A percentile compares a stretch with the other conserved stretches of the same genome.
These are phyloP conservation scores for Trichoderma polysporum DNA, from an alignment of 2,329 filamentous ascomycete species.

Conservation along the genomic window DNA sequence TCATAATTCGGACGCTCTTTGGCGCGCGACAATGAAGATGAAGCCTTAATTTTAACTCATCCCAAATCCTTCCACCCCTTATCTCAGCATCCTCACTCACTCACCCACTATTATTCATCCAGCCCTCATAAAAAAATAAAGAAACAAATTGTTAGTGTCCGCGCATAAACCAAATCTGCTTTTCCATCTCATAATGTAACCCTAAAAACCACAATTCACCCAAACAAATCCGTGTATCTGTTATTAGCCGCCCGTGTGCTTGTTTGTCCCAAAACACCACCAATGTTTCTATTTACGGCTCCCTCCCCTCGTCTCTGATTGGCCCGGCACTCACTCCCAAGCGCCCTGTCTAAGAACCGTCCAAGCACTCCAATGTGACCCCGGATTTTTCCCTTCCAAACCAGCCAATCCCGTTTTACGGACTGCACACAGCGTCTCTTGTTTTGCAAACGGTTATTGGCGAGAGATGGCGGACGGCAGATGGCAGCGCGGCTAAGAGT, in stretches of 20 bases:
- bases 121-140: background rate
- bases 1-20: background rate
- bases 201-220: no score
- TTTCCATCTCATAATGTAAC: background rate
- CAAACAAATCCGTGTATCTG: background rate
- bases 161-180: background rate
- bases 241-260: conserved; percentile 1
- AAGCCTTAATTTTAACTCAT: background rate
- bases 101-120: background rate
- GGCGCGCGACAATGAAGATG: conserved; percentile 1
- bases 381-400: background rate
- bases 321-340: conserved; percentile 6
- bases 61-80: background rate
- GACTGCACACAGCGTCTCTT: background rate
- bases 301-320: conserved; percentile 3
- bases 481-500: background rate
- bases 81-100: background rate
- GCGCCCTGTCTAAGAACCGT: conserved; percentile 3
- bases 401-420: background rate
- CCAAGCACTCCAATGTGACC: background rate
- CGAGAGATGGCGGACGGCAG: background rate
- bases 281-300: conserved; percentile 7
- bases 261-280: background rate
- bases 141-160: background rate
- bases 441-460: background rate